These are phyloP conservation scores for Trapa bicornis DNA, from an alignment of 345 rosid genomes.

Conservation along the genomic window DNA sequence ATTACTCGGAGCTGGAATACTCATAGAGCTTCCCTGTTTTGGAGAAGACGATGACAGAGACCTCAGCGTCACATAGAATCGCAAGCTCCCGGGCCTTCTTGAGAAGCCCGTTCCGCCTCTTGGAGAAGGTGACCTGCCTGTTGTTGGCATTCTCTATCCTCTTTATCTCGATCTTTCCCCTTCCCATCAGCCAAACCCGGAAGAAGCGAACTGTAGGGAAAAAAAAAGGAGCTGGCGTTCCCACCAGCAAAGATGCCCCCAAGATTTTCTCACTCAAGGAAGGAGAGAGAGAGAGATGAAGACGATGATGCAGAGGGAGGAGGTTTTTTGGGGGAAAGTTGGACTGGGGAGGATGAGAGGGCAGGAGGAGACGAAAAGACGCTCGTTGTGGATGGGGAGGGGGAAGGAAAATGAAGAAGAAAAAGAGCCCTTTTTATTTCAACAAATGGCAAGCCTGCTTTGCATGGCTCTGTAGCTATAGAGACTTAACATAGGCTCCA, in stretches of 20 bases:
- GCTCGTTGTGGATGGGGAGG: too few species aligned
- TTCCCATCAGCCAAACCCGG: constrained; percentile 39
- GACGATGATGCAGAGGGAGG: background rate
- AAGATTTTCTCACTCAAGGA: too few species aligned
- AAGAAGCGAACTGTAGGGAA: background rate
- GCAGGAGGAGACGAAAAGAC: background rate
- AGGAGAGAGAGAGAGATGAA: background rate
- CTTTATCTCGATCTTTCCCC: constrained; percentile 91
- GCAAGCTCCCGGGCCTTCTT: constrained; percentile 86
- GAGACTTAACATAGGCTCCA: background rate
- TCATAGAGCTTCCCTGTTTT: constrained; percentile 87
- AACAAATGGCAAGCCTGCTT: constrained; percentile 7
- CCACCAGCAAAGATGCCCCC: background rate
- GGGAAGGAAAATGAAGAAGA: background rate
- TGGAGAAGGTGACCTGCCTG: constrained; percentile 95
- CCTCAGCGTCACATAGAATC: constrained; percentile 86
- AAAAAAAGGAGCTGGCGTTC: background rate
- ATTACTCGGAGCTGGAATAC: constrained; percentile 66
- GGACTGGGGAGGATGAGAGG: background rate
- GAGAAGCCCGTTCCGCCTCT: constrained; percentile 81
- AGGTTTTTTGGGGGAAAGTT: background rate
- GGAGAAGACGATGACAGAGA: constrained; percentile 86
- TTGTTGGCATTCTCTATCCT: constrained; percentile 89
- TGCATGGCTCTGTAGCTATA: constrained; percentile 8
- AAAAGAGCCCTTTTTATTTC: constrained; percentile 1